Evolutionary conservation across 495 filamentous ascomycete genomes (phyloP).

Genomic region (Xylaria intraflava): DNA sequence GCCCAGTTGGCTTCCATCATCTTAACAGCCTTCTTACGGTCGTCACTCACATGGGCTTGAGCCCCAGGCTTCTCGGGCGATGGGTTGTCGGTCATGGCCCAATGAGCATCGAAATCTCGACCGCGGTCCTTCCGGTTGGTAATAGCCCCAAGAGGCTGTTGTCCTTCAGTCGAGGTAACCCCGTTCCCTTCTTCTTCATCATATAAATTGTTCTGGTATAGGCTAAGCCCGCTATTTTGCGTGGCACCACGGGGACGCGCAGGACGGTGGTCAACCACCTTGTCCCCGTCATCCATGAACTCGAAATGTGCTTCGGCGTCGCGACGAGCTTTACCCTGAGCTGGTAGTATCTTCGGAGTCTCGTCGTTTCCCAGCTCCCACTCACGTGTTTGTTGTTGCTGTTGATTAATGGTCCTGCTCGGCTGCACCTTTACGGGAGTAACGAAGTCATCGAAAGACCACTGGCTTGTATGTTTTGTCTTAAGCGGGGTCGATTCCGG

Average conservation of each 20-base stretch:
- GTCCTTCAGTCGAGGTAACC: slow-evolving; percentile 19
- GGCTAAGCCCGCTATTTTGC: slow-evolving; percentile 57
- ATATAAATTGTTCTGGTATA: slow-evolving; percentile 73
- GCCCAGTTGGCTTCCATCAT: slow-evolving; percentile 65
- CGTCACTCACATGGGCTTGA: slow-evolving; percentile 33
- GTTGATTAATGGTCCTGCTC: slow-evolving; percentile 38
- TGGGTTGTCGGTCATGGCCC: slow-evolving; percentile 58
- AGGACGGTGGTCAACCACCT: slow-evolving; percentile 22
- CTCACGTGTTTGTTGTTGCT: slow-evolving; percentile 54
- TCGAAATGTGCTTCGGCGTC: slow-evolving; percentile 78
- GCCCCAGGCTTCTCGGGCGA: slow-evolving; percentile 31
- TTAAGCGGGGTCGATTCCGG: slow-evolving; percentile 36
- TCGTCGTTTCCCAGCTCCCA: slow-evolving; percentile 68
- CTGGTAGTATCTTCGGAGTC: slow-evolving; percentile 48
- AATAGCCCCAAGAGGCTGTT: slow-evolving; percentile 47
- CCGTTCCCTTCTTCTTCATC: slow-evolving; percentile 46
- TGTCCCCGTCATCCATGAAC: slow-evolving; percentile 48
- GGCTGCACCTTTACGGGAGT: slow-evolving; percentile 65
- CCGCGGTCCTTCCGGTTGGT: slow-evolving; percentile 59
- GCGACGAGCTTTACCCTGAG: slow-evolving; percentile 60
- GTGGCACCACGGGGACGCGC: slow-evolving; percentile 40
- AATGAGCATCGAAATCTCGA: slow-evolving; percentile 71
- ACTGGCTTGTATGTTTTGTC: slow-evolving; percentile 61
- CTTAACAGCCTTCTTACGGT: slow-evolving; percentile 55
- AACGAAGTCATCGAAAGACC: slow-evolving; percentile 80